A percentile compares a stretch with the other conserved stretches of the same genome.
phyloP scores from a whole-genome alignment of 2,329 filamentous ascomycete species.

The Penicillium rolfsii region DNA sequence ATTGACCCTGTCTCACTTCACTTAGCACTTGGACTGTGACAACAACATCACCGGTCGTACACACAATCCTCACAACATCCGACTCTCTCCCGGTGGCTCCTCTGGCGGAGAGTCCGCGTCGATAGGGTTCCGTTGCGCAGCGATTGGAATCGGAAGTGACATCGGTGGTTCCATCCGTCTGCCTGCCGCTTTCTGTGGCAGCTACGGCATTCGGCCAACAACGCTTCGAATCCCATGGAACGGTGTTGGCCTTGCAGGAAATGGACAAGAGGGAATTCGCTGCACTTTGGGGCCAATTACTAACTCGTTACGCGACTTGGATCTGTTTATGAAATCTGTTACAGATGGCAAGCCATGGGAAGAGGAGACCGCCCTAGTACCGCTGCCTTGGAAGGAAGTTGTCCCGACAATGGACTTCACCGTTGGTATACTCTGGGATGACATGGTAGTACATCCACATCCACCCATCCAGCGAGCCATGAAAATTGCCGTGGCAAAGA shows the following conservation, averaged over 20 bases:
- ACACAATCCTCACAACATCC: slow-evolving; percentile 39
- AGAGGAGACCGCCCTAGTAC: slow-evolving; percentile 36
- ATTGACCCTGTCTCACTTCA: too few species aligned
- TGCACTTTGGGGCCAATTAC: too few species aligned
- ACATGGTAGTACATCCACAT: slow-evolving; percentile 64
- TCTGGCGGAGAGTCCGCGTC: slow-evolving; percentile 43
- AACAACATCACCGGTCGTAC: too few species aligned
- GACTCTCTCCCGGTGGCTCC: slow-evolving; percentile 40
- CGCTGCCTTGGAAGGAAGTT: slow-evolving; percentile 37
- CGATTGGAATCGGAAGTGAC: slow-evolving; percentile 44
- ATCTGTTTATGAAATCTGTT: slow-evolving; percentile 34
- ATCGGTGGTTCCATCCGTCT: slow-evolving; percentile 34
- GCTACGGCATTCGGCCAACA: not conserved
- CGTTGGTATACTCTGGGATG: slow-evolving; percentile 63
- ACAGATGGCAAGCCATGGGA: slow-evolving; percentile 38
- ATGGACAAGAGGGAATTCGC: too few species aligned
- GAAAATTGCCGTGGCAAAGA: slow-evolving; percentile 12
- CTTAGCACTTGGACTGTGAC: too few species aligned
- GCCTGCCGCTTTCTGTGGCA: not conserved
- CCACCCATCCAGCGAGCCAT: slow-evolving; percentile 59
- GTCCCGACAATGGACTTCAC: slow-evolving; percentile 3
- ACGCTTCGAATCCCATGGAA: not conserved
- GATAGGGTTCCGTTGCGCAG: slow-evolving; percentile 37
- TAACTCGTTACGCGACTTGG: slow-evolving; percentile 18
- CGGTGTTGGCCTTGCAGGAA: too few species aligned